phyloP scores from a whole-genome alignment of 495 filamentous ascomycete genomes.

The Penicillium bialowiezense region DNA sequence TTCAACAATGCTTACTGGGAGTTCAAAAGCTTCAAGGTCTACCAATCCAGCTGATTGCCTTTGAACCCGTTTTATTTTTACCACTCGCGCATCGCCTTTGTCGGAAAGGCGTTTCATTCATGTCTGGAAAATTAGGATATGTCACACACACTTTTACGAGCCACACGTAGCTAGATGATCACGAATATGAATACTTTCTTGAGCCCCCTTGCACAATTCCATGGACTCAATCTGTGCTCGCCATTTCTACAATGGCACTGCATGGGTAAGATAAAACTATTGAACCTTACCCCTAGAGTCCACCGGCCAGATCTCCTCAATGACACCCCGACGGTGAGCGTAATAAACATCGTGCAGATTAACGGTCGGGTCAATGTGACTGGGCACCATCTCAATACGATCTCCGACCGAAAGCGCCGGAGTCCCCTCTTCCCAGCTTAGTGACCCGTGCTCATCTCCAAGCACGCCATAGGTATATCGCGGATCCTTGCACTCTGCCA shows the following conservation, averaged over 20 bases:
- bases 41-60: conserved; percentile 11
- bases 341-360: conserved; percentile 40
- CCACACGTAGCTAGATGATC: neutral
- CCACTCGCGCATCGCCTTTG: too few species aligned
- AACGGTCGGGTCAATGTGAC: conserved; percentile 39
- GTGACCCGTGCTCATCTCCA: conserved; percentile 37
- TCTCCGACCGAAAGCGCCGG: conserved; percentile 28
- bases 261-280: too few species aligned
- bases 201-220: neutral
- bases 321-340: conserved; percentile 28
- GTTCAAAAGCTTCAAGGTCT: conserved; percentile 37
- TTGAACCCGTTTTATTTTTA: too few species aligned
- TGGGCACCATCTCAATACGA: conserved; percentile 37
- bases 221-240: neutral
- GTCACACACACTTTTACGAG: neutral
- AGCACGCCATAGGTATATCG: conserved; percentile 31
- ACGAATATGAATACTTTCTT: neutral
- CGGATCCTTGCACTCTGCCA: conserved; percentile 36
- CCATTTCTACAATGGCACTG: too few species aligned
- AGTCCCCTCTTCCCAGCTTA: conserved; percentile 30
- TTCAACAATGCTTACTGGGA: conserved; percentile 42
- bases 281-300: conserved; percentile 41
- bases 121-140: neutral
- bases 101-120: too few species aligned
- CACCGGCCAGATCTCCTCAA: conserved; percentile 39